phyloP scores from a whole-genome alignment of 78 protist species.

The Chrysochromulina parva region DNA sequence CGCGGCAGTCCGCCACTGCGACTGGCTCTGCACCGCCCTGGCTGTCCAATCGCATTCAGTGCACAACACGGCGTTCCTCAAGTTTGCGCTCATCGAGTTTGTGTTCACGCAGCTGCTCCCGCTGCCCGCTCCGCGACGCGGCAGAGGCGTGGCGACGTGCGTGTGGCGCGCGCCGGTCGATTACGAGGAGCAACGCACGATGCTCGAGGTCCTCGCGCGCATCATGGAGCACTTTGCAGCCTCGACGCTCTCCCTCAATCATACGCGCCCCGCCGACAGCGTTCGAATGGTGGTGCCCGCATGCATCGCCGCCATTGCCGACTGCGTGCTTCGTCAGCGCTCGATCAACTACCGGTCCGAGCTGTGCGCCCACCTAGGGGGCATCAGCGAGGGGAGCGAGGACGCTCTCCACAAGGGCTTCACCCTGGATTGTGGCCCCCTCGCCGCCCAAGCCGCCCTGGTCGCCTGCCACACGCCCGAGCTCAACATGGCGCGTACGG shows the following conservation, averaged over 20 bases:
- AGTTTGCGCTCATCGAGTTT: slow-evolving; percentile 26
- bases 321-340: slow-evolving; percentile 7
- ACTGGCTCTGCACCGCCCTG: slow-evolving; percentile 29
- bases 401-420: too few species aligned
- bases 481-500: slow-evolving; percentile 37
- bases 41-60: slow-evolving; percentile 29
- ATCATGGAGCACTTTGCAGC: slow-evolving; percentile 54
- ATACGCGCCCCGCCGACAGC: slow-evolving; percentile 25
- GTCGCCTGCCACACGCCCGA: slow-evolving; percentile 23
- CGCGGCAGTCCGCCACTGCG: slow-evolving; percentile 34
- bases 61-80: slow-evolving; percentile 22
- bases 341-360: slow-evolving; percentile 31
- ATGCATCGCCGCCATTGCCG: slow-evolving; percentile 48
- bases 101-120: slow-evolving; percentile 43
- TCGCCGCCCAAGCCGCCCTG: neutral
- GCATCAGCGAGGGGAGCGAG: too few species aligned
- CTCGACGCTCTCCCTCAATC: neutral
- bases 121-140: neutral
- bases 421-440: neutral
- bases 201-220: slow-evolving; percentile 20
- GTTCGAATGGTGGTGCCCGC: slow-evolving; percentile 22
- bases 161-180: neutral
- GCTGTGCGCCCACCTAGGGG: too few species aligned
- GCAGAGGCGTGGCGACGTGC: neutral
- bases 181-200: slow-evolving; percentile 28